Conservation (phyloP, 2,329 filamentous ascomycete species). For the Fusarium sp. region DNA sequence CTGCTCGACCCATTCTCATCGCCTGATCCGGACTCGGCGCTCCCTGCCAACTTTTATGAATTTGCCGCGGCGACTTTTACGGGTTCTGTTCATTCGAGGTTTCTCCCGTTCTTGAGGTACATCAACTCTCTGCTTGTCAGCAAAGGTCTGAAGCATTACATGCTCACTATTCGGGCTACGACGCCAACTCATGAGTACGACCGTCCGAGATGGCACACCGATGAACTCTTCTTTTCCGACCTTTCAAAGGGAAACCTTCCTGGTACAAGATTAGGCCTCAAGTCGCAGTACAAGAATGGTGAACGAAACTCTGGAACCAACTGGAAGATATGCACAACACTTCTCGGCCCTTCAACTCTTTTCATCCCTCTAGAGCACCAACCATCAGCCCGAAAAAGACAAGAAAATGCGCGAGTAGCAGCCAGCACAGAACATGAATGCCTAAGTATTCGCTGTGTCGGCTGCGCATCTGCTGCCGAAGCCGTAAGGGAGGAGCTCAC, state of each 20-base stretch:
- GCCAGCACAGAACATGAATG: slow-evolving; percentile 53
- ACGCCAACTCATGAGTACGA: slow-evolving; percentile 57
- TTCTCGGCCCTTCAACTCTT: slow-evolving; percentile 59
- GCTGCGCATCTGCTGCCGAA: slow-evolving; percentile 56
- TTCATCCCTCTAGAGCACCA: slow-evolving; percentile 53
- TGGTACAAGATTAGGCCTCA: slow-evolving; percentile 17
- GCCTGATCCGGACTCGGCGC: neutral
- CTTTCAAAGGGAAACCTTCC: slow-evolving; percentile 25
- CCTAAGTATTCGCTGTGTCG: slow-evolving; percentile 55
- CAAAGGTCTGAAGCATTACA: slow-evolving; percentile 56
- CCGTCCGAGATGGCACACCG: slow-evolving; percentile 60
- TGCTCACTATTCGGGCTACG: slow-evolving; percentile 61
- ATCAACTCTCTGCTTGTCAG: slow-evolving; percentile 51
- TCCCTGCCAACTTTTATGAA: slow-evolving; percentile 53
- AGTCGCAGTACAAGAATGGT: neutral
- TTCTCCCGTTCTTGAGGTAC: slow-evolving; percentile 56
- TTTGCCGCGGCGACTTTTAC: slow-evolving; percentile 52
- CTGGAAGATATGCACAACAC: slow-evolving; percentile 62
- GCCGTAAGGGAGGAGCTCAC: slow-evolving; percentile 52
- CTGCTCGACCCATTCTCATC: slow-evolving; percentile 43
- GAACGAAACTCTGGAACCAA: slow-evolving; percentile 43
- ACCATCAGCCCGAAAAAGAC: slow-evolving; percentile 47
- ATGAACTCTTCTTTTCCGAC: slow-evolving; percentile 58
- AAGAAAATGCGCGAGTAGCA: slow-evolving; percentile 44
- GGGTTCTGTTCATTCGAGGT: slow-evolving; percentile 46